phyloP scores from a whole-genome alignment of 2,329 filamentous ascomycete genomes.

The Fusarium anguioides region DNA sequence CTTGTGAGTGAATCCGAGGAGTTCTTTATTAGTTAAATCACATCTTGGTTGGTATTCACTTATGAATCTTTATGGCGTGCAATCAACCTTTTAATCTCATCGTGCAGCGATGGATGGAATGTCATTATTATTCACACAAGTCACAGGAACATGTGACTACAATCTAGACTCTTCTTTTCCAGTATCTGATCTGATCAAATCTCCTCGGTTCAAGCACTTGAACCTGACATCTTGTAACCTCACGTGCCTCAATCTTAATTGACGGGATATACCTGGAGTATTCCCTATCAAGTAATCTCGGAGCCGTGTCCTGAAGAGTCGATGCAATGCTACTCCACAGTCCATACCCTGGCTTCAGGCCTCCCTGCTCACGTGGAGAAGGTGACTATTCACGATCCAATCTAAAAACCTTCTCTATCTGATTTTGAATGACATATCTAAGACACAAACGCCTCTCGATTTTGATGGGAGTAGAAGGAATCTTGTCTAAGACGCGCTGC shows the following conservation, averaged over 20 bases:
- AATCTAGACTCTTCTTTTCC: neutral
- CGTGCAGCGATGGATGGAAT: conserved; percentile 27
- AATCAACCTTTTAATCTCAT: conserved; percentile 27
- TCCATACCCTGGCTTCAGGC: conserved; percentile 16
- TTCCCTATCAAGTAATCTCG: conserved; percentile 21
- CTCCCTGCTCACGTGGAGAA: neutral
- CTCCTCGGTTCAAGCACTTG: neutral
- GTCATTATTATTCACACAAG: conserved; percentile 8
- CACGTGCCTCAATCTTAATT: conserved; percentile 23
- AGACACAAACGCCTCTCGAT: conserved; percentile 1
- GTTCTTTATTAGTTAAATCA: neutral
- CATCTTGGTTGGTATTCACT: conserved; percentile 16
- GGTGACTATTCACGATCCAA: neutral
- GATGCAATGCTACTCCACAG: conserved; percentile 20
- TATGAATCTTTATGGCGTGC: neutral
- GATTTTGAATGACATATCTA: conserved; percentile 3
- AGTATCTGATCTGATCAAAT: conserved; percentile 12
- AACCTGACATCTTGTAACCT: conserved; percentile 5
- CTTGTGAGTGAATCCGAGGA: neutral
- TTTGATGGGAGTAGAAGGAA: neutral
- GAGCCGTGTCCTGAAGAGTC: conserved; percentile 28
- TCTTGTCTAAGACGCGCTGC: neutral
- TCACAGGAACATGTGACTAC: neutral
- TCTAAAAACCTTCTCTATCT: conserved; percentile 19
- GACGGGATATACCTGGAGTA: conserved; percentile 3